phyloP scores from a whole-genome alignment of 805 yeast genomes.

The Lipomyces chichibuensis region DNA sequence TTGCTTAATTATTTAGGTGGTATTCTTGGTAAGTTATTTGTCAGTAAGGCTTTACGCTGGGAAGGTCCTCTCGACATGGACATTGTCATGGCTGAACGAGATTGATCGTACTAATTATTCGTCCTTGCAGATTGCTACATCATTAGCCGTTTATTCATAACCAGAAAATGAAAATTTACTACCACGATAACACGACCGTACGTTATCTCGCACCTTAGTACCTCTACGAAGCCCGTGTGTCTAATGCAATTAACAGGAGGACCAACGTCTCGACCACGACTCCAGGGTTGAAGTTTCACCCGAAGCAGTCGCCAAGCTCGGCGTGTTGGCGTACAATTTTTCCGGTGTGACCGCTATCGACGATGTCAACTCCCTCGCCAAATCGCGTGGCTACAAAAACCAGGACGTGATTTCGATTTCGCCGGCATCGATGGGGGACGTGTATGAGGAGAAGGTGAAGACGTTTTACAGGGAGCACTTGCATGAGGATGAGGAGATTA shows the following conservation, averaged over 20 bases:
- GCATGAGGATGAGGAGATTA: slow-evolving; percentile 96
- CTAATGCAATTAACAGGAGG: slow-evolving; percentile 16
- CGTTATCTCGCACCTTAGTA: neutral
- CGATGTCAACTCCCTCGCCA: slow-evolving; percentile 68
- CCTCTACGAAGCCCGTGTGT: neutral
- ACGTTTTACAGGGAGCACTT: slow-evolving; percentile 56
- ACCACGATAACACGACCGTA: slow-evolving; percentile 35
- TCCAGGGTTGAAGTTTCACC: slow-evolving; percentile 15
- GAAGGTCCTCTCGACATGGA: no score
- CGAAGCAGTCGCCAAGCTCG: slow-evolving; percentile 19
- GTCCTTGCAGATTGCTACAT: neutral
- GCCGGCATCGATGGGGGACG: slow-evolving; percentile 62
- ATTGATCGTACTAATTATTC: neutral
- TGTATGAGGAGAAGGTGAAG: slow-evolving; percentile 65
- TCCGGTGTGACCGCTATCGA: slow-evolving; percentile 46
- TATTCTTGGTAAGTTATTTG: no score
- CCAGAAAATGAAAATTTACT: slow-evolving; percentile 35
- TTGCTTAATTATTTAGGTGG: no score
- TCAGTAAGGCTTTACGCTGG: no score
- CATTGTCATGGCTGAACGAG: no score
- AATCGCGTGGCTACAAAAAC: slow-evolving; percentile 73
- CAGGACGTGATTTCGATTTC: slow-evolving; percentile 71
- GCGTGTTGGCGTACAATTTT: slow-evolving; percentile 40
- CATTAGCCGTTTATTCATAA: neutral
- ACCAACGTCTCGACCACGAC: slow-evolving; percentile 31